Conservation (phyloP, 805 yeast species). For the Candida montana region DNA sequence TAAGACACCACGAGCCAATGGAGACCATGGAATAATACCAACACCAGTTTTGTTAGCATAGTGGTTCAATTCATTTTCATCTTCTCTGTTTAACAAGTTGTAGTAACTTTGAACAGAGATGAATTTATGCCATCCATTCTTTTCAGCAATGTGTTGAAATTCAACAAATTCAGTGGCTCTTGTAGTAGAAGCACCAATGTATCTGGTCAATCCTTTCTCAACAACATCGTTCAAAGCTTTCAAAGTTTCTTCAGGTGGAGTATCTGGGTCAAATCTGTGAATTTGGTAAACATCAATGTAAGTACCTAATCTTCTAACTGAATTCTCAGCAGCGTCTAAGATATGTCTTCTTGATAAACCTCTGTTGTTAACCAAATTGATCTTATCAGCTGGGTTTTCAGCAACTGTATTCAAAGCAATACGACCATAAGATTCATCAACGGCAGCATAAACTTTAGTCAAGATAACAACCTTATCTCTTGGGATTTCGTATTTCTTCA, state of each 20-base stretch:
- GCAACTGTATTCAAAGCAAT: slow-evolving; percentile 2
- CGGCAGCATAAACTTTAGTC: slow-evolving; percentile 32
- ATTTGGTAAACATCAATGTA: slow-evolving; percentile 51
- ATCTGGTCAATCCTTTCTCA: slow-evolving; percentile 41
- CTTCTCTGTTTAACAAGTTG: slow-evolving; percentile 54
- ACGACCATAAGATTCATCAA: slow-evolving; percentile 19
- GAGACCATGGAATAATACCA: slow-evolving; percentile 59
- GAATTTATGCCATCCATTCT: slow-evolving; percentile 52
- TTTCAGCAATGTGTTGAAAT: slow-evolving; percentile 52
- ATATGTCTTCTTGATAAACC: slow-evolving; percentile 45
- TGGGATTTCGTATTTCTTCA: slow-evolving; percentile 44
- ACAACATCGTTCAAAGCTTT: slow-evolving; percentile 49
- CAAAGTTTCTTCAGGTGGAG: slow-evolving; percentile 49
- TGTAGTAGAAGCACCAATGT: slow-evolving; percentile 64
- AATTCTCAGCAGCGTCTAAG: slow-evolving; percentile 35
- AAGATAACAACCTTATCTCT: slow-evolving; percentile 53
- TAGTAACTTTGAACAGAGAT: slow-evolving; percentile 55
- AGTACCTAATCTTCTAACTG: slow-evolving; percentile 45
- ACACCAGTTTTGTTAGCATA: slow-evolving; percentile 49
- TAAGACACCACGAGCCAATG: slow-evolving; percentile 49
- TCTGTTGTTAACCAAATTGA: slow-evolving; percentile 28
- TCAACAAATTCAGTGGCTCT: slow-evolving; percentile 47
- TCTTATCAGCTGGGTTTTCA: neutral
- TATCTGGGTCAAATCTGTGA: slow-evolving; percentile 45
- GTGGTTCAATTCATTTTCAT: slow-evolving; percentile 56